These are phyloP conservation scores for Spathaspora boniae DNA, from an alignment of 805 yeast genomes.

Conservation along the genomic window DNA sequence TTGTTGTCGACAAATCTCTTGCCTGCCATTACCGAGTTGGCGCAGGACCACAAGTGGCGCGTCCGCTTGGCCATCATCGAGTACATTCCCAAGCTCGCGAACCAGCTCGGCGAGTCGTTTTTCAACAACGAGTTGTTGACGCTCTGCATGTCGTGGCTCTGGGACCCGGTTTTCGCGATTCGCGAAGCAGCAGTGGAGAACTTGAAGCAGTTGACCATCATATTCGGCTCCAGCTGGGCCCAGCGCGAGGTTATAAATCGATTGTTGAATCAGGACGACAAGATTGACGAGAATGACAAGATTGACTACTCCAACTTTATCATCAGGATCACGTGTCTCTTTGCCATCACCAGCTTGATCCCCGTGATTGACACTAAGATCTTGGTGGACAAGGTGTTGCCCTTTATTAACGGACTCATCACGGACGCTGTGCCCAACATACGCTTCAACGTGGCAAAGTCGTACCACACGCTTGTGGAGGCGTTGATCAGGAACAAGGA, in stretches of 20 bases:
- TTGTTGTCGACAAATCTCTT: slow-evolving; percentile 78
- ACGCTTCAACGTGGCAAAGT: slow-evolving; percentile 90
- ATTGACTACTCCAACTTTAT: slow-evolving; percentile 70
- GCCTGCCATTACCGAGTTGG: slow-evolving; percentile 94
- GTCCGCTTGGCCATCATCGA: slow-evolving; percentile 95
- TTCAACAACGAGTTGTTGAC: slow-evolving; percentile 90
- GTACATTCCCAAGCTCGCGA: slow-evolving; percentile 90
- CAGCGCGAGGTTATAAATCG: slow-evolving; percentile 76
- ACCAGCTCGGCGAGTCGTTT: slow-evolving; percentile 88
- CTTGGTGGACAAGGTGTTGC: slow-evolving; percentile 64
- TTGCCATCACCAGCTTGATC: slow-evolving; percentile 79
- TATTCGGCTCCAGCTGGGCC: slow-evolving; percentile 95
- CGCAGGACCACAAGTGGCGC: slow-evolving; percentile 97
- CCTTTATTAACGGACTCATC: slow-evolving; percentile 70
- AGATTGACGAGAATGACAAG: slow-evolving; percentile 26
- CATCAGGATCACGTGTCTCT: slow-evolving; percentile 85
- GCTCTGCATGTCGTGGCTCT: slow-evolving; percentile 93
- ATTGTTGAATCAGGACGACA: slow-evolving; percentile 39
- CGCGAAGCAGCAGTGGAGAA: slow-evolving; percentile 94
- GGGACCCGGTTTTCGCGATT: slow-evolving; percentile 96
- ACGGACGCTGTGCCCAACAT: slow-evolving; percentile 91
- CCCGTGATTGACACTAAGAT: slow-evolving; percentile 62
- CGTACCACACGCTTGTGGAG: slow-evolving; percentile 61
- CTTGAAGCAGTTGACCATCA: slow-evolving; percentile 71
- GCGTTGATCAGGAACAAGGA: slow-evolving; percentile 32